Conservation (phyloP, 768 basidiomycete genomes). For the Auricularia auricula-judae region DNA sequence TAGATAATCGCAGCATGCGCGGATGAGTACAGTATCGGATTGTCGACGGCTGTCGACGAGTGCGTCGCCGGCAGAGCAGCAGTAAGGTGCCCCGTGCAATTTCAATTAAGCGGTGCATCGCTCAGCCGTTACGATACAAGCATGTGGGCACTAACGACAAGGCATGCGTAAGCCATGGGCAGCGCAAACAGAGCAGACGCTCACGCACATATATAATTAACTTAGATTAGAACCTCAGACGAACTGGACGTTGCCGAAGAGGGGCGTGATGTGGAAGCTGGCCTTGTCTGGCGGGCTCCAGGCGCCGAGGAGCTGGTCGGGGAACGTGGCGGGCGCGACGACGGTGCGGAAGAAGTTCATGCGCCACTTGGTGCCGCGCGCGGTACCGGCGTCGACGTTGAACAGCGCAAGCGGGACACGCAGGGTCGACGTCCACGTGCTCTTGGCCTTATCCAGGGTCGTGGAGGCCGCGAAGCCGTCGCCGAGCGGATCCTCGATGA, state of each 20-base stretch:
- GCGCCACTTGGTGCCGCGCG: background rate
- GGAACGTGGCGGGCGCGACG: background rate
- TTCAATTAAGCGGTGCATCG: too few species aligned
- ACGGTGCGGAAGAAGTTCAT: constrained; percentile 1
- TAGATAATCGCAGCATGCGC: too few species aligned
- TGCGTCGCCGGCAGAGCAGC: too few species aligned
- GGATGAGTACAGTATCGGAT: too few species aligned
- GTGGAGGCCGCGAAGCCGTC: background rate
- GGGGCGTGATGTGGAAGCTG: background rate
- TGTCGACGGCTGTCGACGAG: too few species aligned
- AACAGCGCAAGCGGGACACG: background rate
- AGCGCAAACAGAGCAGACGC: too few species aligned
- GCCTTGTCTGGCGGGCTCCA: background rate
- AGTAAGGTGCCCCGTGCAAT: too few species aligned
- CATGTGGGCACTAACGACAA: too few species aligned
- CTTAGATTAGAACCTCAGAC: background rate
- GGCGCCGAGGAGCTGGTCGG: background rate
- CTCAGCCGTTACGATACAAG: too few species aligned
- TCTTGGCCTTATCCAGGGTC: background rate
- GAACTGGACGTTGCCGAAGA: constrained; percentile 1
- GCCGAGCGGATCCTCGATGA: background rate
- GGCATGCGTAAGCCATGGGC: too few species aligned
- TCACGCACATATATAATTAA: too few species aligned
- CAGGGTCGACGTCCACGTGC: background rate
- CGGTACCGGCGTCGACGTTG: background rate